These are phyloP conservation scores for Debaryomycetaceae sp. DNA, from an alignment of 1,139 yeast species.

Conservation along the genomic window DNA sequence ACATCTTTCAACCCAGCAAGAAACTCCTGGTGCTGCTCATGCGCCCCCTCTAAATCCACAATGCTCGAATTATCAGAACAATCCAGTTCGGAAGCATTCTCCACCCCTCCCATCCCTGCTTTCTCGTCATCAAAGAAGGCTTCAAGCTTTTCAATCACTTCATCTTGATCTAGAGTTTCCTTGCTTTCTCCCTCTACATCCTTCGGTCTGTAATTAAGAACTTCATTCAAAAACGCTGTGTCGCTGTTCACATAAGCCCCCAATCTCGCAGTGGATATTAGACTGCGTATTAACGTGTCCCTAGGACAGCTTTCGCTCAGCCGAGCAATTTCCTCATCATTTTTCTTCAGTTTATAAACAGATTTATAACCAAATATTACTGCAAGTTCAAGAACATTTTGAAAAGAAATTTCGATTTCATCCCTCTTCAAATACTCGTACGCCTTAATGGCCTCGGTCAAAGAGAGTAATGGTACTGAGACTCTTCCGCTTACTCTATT, in stretches of 20 bases:
- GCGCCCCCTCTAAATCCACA: conserved; percentile 6
- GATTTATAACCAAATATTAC: too few relatives aligned
- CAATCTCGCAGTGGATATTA: conserved; percentile 5
- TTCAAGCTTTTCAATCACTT: conserved; percentile 8
- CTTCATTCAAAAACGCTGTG: conserved; percentile 1
- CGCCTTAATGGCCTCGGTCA: conserved; percentile 2
- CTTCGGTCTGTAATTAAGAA: not conserved
- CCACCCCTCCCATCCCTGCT: conserved; percentile 8
- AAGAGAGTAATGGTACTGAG: conserved; percentile 4
- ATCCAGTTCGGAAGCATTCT: conserved; percentile 7
- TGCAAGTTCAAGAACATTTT: not conserved
- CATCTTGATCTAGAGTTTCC: conserved; percentile 4
- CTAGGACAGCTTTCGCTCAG: conserved; percentile 4
- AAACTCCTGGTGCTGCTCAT: conserved; percentile 6
- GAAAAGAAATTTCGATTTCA: not conserved
- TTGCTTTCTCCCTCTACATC: conserved; percentile 12
- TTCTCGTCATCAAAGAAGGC: conserved; percentile 10
- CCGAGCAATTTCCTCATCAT: not conserved
- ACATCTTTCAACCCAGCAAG: conserved; percentile 7
- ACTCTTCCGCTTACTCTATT: not conserved
- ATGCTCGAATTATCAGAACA: conserved; percentile 2
- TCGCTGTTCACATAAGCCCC: conserved; percentile 1
- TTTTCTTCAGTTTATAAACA: too few relatives aligned
- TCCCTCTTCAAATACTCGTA: not conserved
- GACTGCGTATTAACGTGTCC: conserved; percentile 4